A percentile compares a stretch with the other conserved stretches of the same genome.
phyloP scores from a whole-genome alignment of 495 filamentous ascomycete species.

The Choiromyces venosus region DNA sequence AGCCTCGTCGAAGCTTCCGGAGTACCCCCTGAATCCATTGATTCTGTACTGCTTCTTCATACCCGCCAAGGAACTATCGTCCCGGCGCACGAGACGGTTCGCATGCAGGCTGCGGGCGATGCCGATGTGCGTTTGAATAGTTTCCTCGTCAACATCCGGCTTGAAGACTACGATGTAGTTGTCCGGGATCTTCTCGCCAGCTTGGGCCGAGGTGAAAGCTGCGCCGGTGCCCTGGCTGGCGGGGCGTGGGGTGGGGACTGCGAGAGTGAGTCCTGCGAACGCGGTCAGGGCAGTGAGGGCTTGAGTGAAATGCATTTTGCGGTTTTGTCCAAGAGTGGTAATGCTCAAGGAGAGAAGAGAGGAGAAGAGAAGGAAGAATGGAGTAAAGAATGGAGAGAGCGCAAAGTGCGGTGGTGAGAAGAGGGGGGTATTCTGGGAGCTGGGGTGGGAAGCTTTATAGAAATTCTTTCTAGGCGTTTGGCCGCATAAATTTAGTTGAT shows the following conservation, averaged over 20 bases:
- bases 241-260: conserved; percentile 11
- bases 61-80: conserved; percentile 23
- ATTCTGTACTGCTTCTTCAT: conserved; percentile 44
- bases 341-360: too few species aligned
- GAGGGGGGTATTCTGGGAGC: too few species aligned
- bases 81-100: conserved; percentile 25
- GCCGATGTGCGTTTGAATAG: conserved; percentile 43
- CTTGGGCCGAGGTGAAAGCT: conserved; percentile 1
- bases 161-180: conserved; percentile 55
- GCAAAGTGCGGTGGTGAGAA: too few species aligned
- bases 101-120: conserved; percentile 27
- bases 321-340: neutral
- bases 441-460: too few species aligned
- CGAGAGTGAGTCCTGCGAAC: conserved; percentile 21
- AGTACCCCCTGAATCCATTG: conserved; percentile 44
- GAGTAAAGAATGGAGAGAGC: too few species aligned
- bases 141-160: conserved; percentile 40
- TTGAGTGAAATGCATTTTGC: conserved; percentile 19
- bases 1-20: conserved; percentile 43
- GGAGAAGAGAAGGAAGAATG: too few species aligned
- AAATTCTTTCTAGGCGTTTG: too few species aligned
- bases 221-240: neutral
- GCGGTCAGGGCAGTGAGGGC: conserved; percentile 16
- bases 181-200: conserved; percentile 44
- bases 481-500: too few species aligned